Conservation (phyloP, 2,329 filamentous ascomycete genomes). For the Colletotrichum orchidophilum region DNA sequence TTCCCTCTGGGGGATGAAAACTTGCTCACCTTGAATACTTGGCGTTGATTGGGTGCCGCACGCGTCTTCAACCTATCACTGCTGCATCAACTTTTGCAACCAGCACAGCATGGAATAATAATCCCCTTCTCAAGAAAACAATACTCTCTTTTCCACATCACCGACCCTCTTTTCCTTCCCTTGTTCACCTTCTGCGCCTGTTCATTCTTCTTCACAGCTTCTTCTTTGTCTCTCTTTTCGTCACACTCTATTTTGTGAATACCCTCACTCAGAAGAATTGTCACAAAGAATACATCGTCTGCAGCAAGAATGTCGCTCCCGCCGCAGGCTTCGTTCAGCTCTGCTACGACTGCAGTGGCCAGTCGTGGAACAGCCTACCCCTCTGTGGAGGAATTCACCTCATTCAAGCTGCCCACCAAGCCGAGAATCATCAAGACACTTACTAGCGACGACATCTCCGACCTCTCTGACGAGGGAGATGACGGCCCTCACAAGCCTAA, state of each 20-base stretch:
- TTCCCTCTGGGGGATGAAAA: not conserved
- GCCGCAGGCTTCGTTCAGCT: conserved; percentile 19
- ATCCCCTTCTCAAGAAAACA: not conserved
- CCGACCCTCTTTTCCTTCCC: not conserved
- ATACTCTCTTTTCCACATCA: not conserved
- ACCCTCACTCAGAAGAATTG: not conserved
- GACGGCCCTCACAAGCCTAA: not conserved
- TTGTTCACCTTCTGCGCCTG: not conserved
- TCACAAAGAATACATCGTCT: not conserved
- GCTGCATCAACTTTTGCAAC: too few relatives aligned
- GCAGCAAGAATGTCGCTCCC: conserved; percentile 9
- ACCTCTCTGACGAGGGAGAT: not conserved
- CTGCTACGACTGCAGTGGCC: conserved; percentile 9
- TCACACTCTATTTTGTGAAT: not conserved
- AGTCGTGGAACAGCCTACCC: conserved; percentile 6
- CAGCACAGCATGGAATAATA: conserved; percentile 4
- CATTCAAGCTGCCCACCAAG: conserved; percentile 12
- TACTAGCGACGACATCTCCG: not conserved
- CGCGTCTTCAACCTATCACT: not conserved
- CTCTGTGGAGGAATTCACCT: conserved; percentile 5
- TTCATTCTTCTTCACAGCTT: not conserved
- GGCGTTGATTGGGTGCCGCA: not conserved
- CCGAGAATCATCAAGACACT: not conserved
- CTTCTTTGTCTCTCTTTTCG: not conserved
- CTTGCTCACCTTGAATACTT: not conserved